Percentiles rank a stretch among this genome's conserved stretches.
Conservation (phyloP, 1,139 yeast genomes). For the Candida sp. region DNA sequence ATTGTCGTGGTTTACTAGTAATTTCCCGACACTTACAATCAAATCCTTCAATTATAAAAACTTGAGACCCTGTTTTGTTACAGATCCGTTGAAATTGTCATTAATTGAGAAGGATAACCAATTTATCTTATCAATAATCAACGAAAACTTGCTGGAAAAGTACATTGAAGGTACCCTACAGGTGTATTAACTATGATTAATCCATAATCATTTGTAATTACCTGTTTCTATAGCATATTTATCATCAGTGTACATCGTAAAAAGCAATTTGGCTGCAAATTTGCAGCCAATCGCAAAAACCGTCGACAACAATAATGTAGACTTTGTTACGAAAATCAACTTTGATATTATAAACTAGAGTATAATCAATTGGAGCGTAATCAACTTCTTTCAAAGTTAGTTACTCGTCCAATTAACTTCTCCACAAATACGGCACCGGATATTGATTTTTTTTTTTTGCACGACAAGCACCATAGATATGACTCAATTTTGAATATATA, state of each 20-base stretch:
- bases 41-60: conserved; percentile 45
- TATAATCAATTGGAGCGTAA: too few relatives aligned
- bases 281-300: background rate
- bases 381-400: too few relatives aligned
- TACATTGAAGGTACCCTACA: conserved; percentile 9
- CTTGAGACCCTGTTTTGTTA: conserved; percentile 32
- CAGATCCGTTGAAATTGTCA: conserved; percentile 8
- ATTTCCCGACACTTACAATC: conserved; percentile 14
- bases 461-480: background rate
- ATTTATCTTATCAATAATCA: conserved; percentile 6
- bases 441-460: background rate
- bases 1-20: conserved; percentile 44
- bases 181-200: background rate
- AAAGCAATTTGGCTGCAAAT: background rate
- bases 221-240: too few relatives aligned
- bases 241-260: too few relatives aligned
- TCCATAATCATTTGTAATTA: too few relatives aligned
- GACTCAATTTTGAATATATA: background rate
- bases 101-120: background rate
- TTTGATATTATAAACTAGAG: too few relatives aligned
- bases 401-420: background rate
- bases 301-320: too few relatives aligned
- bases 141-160: conserved; percentile 4
- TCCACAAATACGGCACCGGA: background rate
- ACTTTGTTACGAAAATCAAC: too few relatives aligned